Percentiles rank a stretch among this genome's conserved stretches.
Conservation (phyloP, 768 basidiomycete genomes). For the Phylloporus sp. region DNA sequence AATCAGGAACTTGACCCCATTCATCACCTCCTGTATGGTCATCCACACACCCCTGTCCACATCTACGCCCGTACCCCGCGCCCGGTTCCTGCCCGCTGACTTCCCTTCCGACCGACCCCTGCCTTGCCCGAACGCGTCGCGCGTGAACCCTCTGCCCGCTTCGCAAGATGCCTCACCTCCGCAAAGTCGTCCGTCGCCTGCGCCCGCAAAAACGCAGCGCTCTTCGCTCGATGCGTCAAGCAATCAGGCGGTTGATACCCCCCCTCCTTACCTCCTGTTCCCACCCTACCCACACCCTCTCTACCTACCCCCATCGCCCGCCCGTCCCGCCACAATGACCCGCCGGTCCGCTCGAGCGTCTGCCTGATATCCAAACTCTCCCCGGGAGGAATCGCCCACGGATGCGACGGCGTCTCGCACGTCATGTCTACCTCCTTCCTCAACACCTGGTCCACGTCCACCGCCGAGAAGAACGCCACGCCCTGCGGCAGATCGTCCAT, state of each 20-base stretch:
- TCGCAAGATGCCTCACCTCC: slow-evolving; percentile 66
- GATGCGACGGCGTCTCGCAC: slow-evolving; percentile 92
- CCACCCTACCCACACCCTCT: not conserved
- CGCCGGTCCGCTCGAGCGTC: slow-evolving; percentile 66
- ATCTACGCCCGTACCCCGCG: slow-evolving; percentile 3
- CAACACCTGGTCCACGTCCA: slow-evolving; percentile 86
- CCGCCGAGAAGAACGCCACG: slow-evolving; percentile 95
- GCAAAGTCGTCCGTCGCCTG: slow-evolving; percentile 69
- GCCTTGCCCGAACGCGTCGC: not conserved
- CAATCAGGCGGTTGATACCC: slow-evolving; percentile 58
- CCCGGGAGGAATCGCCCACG: slow-evolving; percentile 76
- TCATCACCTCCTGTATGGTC: slow-evolving; percentile 24
- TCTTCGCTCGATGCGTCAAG: slow-evolving; percentile 57
- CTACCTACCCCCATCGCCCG: slow-evolving; percentile 44
- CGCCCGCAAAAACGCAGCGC: slow-evolving; percentile 65
- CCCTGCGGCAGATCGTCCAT: slow-evolving; percentile 96
- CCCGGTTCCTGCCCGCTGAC: slow-evolving; percentile 15
- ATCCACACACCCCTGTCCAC: slow-evolving; percentile 16
- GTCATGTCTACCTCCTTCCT: slow-evolving; percentile 96
- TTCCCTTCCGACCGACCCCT: not conserved
- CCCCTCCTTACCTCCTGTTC: slow-evolving; percentile 20
- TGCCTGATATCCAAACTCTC: slow-evolving; percentile 72
- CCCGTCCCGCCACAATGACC: slow-evolving; percentile 59
- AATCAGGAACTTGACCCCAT: not conserved
- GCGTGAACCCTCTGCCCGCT: slow-evolving; percentile 29